These are phyloP conservation scores for Sporobolomyces roseus DNA, from an alignment of 768 basidiomycete species.

Conservation along the genomic window DNA sequence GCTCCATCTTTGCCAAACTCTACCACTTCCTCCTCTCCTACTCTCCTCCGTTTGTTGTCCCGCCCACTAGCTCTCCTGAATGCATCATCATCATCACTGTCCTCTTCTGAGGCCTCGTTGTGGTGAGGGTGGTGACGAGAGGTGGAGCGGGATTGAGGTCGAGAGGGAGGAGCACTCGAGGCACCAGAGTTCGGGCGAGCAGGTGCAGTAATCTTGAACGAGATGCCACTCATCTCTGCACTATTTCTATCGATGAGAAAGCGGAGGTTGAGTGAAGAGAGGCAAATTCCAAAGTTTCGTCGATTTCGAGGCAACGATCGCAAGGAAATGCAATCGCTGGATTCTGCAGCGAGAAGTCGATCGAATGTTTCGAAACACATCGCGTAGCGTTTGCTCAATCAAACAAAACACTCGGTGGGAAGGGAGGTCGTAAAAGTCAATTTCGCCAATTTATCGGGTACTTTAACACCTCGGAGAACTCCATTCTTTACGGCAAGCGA, in stretches of 20 bases:
- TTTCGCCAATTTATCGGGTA: too few species aligned
- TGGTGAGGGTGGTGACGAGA: background rate
- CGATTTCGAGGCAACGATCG: too few species aligned
- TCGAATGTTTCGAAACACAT: too few species aligned
- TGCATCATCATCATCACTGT: constrained; percentile 12
- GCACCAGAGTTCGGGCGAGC: background rate
- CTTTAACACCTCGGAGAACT: too few species aligned
- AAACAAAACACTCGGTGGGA: too few species aligned
- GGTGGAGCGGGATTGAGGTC: background rate
- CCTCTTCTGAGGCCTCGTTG: background rate
- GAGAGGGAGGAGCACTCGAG: constrained; percentile 7
- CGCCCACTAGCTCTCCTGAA: background rate
- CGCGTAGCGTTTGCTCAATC: too few species aligned
- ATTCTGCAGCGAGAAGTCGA: too few species aligned
- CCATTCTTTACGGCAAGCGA: too few species aligned
- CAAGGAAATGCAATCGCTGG: too few species aligned
- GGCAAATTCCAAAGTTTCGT: background rate
- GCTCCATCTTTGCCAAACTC: constrained; percentile 28
- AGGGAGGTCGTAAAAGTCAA: too few species aligned
- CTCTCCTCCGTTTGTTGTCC: constrained; percentile 15
- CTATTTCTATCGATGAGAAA: background rate
- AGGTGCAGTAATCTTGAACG: constrained; percentile 33
- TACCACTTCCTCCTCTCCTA: constrained; percentile 32
- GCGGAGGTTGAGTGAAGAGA: background rate
- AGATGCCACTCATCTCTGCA: constrained; percentile 21